Percentiles rank a stretch among this genome's conserved stretches.
Conservation (phyloP, 768 basidiomycete species). For the Pulveroboletus sp. region DNA sequence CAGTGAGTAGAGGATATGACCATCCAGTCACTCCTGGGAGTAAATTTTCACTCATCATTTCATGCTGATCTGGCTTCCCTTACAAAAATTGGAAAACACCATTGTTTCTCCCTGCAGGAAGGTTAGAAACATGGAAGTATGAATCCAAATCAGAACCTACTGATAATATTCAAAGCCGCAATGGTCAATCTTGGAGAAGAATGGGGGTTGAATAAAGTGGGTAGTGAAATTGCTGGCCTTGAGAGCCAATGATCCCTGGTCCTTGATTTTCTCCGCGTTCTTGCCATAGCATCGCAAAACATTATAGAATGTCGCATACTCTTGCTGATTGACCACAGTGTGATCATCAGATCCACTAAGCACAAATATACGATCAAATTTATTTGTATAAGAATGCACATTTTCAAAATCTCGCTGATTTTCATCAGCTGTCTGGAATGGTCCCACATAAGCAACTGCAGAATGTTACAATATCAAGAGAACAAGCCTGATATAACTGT, state of each 20-base stretch:
- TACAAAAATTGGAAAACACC: conserved; percentile 12
- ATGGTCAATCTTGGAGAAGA: conserved; percentile 1
- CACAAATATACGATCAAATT: neutral
- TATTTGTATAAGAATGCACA: neutral
- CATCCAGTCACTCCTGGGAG: conserved; percentile 8
- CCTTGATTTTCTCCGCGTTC: neutral
- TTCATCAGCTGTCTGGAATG: neutral
- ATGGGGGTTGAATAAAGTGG: conserved; percentile 10
- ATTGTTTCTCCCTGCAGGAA: conserved; percentile 2
- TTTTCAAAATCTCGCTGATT: neutral
- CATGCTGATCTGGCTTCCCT: neutral
- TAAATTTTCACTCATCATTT: conserved; percentile 1
- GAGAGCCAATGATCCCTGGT: neutral
- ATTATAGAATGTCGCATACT: neutral
- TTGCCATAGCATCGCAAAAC: neutral
- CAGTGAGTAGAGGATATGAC: neutral
- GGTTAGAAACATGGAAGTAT: neutral
- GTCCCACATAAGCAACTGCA: neutral
- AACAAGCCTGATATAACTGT: neutral
- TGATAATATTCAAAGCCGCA: neutral
- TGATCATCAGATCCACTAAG: rapidly evolving
- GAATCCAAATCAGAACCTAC: neutral
- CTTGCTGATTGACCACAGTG: neutral
- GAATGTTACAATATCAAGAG: neutral
- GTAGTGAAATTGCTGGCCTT: conserved; percentile 6